A percentile compares a stretch with the other conserved stretches of the same genome.
Evolutionary conservation across 352 stramenopile genomes (phyloP).

Genomic region (Phytophthora melonis): DNA sequence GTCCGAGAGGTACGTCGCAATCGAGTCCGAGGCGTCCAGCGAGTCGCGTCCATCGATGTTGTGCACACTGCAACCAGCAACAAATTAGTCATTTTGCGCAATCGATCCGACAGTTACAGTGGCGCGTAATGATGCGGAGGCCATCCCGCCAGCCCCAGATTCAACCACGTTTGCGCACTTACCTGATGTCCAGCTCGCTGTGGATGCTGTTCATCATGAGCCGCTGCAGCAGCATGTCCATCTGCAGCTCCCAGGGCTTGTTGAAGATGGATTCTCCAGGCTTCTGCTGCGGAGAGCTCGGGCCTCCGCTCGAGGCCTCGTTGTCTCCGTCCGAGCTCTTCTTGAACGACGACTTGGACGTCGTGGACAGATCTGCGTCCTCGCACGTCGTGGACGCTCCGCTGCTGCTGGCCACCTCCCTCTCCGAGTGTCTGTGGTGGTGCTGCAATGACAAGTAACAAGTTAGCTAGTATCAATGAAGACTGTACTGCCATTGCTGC

Average conservation of each 20-base stretch:
- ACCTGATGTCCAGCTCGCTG: slow-evolving; percentile 78
- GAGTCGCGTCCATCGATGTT: slow-evolving; percentile 78
- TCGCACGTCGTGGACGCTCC: slow-evolving; percentile 34
- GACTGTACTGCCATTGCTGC: too few species aligned
- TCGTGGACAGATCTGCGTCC: slow-evolving; percentile 44
- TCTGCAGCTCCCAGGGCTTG: slow-evolving; percentile 87
- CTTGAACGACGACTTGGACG: slow-evolving; percentile 24
- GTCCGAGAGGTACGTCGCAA: slow-evolving; percentile 56
- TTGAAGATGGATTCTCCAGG: slow-evolving; percentile 25
- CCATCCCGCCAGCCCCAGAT: background rate
- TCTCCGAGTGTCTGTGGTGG: slow-evolving; percentile 26
- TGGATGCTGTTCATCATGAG: slow-evolving; percentile 89
- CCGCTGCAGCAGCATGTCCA: slow-evolving; percentile 85
- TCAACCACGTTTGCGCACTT: slow-evolving; percentile 14
- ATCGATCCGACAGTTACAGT: slow-evolving; percentile 12
- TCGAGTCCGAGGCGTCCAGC: slow-evolving; percentile 46
- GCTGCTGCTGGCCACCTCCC: slow-evolving; percentile 31
- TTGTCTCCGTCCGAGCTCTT: slow-evolving; percentile 32
- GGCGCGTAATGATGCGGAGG: background rate
- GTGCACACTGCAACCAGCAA: slow-evolving; percentile 53
- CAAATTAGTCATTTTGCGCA: slow-evolving; percentile 29
- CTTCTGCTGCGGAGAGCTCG: slow-evolving; percentile 17
- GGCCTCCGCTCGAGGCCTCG: slow-evolving; percentile 1
- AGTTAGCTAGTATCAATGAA: too few species aligned
- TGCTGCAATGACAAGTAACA: slow-evolving; percentile 2